Base-by-base conservation (phyloP, 768 basidiomycete genomes). In the Lepiota subincarnata region DNA sequence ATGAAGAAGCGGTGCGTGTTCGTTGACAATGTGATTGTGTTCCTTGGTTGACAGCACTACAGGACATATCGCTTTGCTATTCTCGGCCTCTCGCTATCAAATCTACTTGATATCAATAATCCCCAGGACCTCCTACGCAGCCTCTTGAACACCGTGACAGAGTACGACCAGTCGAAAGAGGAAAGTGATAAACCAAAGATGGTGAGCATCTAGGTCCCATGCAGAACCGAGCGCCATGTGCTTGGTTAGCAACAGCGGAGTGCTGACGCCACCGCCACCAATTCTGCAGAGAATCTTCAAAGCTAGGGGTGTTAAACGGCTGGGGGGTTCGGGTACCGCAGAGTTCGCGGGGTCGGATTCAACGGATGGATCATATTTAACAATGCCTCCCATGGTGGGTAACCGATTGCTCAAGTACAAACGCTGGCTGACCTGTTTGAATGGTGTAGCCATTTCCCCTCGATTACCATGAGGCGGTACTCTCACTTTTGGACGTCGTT, bases 401-500 rank as follows among this genome's bases (percentile, higher is more conserved):
- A 3, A 53, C n/a, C 55, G 31, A 16, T 28, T 50, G 41, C 18
- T 16, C 40, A 34, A 41, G 18, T 8, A 31, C 19, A 31, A 37
- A 18, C 20, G 52, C 22, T 26, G 10, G 57, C 41, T 56, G 47
- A 55, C 50, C 48, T 19, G 48, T 40, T 54, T 48, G 22, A 24
- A 19, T 20, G 50, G n/a, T 8, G 48, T 48, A 93, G 92, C 88
- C 92, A n/a, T 95, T 94, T 69, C 74, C 86, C 2, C 67, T 95
- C 50, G 92, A 95, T 68, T 95, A 96, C 64, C 86, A 90, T 59
- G 88, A 95, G 69, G 89, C 89, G 8, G 80, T 94, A 34, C 81
- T 92, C 49, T 91, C 92, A 31, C 82, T 93, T 22, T 83, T 93
- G 49, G 93, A 95, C 64, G 87, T 95, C 44, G 79, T 95, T 37